Base-by-base conservation (phyloP, 495 filamentous ascomycete species). In the Penicillium ucsense region DNA sequence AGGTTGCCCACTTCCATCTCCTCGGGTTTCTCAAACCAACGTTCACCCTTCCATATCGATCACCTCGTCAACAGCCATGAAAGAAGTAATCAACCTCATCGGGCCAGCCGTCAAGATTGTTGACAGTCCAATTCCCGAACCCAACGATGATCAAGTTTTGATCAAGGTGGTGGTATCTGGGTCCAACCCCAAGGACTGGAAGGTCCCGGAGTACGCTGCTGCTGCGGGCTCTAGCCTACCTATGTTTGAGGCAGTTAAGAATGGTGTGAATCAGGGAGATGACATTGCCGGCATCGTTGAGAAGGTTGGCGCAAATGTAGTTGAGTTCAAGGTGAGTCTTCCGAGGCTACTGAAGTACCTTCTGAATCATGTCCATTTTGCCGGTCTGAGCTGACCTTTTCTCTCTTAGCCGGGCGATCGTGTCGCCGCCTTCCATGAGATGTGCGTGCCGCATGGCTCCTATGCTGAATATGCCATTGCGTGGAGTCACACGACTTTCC, bases 131-230 rank as follows among this genome's bases (percentile, higher is more conserved):
- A 20, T 85, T 47, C 85, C 85, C 1, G 64, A 63, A 20, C 81
- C 81, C 0, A 67, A 72, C 39, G 64, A 72, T 4, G 72, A 78
- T 47, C 77, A 92, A 48, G 67, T 89, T 28, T 71, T 89, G 10
- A 89, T 85, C 54, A 79, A 80, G 48, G 83, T 88, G 34, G 65
- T 83, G 8, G 79, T 82, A 5, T 75, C 73, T 35, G 83, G 83
- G 12, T 81, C 78, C 20, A 90, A 90, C 60, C 87, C 87, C 3
- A 90, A 90, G 57, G 87, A 91, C 65, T 88, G 84, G 85, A 88
- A 84, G 53, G 31, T 64, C 3, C 67, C 73, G 1, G 52, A 60
- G 37, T 62, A 50, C 49, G 42, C 48, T 8, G 38, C 54, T 1
- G 44, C 60, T 8, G 41, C 38, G 7, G 7, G 35, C n/a, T 48